Base-by-base conservation (phyloP, 1,284 basidiomycete genomes). In the Microbotryum scabiosae region DNA sequence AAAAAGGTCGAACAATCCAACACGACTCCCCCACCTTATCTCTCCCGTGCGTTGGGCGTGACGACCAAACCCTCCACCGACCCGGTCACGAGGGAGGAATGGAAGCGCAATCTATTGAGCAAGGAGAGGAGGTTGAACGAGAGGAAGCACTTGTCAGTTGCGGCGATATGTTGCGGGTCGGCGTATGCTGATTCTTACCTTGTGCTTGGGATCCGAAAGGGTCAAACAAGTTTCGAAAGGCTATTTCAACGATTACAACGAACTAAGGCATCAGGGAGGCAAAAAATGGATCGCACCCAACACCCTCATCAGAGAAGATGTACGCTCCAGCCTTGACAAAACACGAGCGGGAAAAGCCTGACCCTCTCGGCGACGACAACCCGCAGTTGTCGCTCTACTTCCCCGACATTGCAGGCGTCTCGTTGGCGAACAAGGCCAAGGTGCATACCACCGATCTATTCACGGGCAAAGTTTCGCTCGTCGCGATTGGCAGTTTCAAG, bases 271-370 rank as follows among this genome's bases (percentile, higher is more conserved):
- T 47, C 82, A 90, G 69, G 92, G 91, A 9, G 94, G 94, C 23
- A 98, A 98, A 78, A 87, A 88, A 12, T 98, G 91, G 92, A 82
- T 93, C 58, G 91, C 90, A 16, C 93, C 93, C 0, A 83, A 81
- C 26, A 88, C 89, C 14, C 80, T 97, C 65, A 91, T 97, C 69
- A 82, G 84, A 28, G 87, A 90, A 76, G 88, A 93, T 70, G 91
- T 93, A 70, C 70, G 87, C 82, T 43, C 21, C 3, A 51, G 21
- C 30, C 54, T 51, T 7, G 2, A 23, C 45, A 25, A 2, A 21
- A 20, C 16, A 46, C 9, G 21, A n/a, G 30, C n/a, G 32, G 54
- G 20, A 46, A 30, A 23, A 9, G 18, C 30, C 62, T 68, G 28
- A 65, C 48, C 30, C 28, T 21, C n/a, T n/a, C n/a, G n/a, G n/a